Conservation (phyloP, 805 yeast species). For the Monosporozyma servazzii region DNA sequence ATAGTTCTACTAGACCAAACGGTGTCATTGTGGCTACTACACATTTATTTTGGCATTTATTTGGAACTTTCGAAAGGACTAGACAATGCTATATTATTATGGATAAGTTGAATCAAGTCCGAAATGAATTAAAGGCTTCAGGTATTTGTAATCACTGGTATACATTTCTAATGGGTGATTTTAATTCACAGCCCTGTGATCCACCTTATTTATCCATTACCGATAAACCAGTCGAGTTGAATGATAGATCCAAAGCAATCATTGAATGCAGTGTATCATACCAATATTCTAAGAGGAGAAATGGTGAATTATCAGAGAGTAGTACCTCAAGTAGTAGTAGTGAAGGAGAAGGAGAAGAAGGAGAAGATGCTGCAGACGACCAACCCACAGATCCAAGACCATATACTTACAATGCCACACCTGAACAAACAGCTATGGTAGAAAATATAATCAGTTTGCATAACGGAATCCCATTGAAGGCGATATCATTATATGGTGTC, state of each 20-base stretch:
- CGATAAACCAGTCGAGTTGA: conserved; percentile 45
- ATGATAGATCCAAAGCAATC: conserved; percentile 41
- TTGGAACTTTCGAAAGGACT: conserved; percentile 80
- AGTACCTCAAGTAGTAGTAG: neutral
- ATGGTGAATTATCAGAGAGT: conserved; percentile 42
- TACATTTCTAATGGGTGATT: conserved; percentile 74
- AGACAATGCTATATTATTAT: conserved; percentile 66
- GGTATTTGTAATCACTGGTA: conserved; percentile 26
- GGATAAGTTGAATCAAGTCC: conserved; percentile 44
- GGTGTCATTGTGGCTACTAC: conserved; percentile 75
- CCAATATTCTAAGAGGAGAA: conserved; percentile 40
- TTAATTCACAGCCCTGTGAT: conserved; percentile 78
- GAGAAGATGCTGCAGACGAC: conserved; percentile 18
- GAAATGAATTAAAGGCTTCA: conserved; percentile 26
- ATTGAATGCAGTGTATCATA: conserved; percentile 53
- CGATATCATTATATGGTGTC: conserved; percentile 61
- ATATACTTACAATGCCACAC: conserved; percentile 36
- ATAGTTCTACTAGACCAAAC: conserved; percentile 20
- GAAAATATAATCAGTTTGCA: conserved; percentile 43
- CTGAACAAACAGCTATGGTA: conserved; percentile 38
- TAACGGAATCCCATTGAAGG: conserved; percentile 45
- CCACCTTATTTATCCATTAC: conserved; percentile 71
- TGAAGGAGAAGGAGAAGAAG: conserved; percentile 36
- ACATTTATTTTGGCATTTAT: conserved; percentile 92
- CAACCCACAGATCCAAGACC: conserved; percentile 59